Evolutionary conservation across 2,329 filamentous ascomycete species (phyloP).

Genomic region (Fusarium illudens): DNA sequence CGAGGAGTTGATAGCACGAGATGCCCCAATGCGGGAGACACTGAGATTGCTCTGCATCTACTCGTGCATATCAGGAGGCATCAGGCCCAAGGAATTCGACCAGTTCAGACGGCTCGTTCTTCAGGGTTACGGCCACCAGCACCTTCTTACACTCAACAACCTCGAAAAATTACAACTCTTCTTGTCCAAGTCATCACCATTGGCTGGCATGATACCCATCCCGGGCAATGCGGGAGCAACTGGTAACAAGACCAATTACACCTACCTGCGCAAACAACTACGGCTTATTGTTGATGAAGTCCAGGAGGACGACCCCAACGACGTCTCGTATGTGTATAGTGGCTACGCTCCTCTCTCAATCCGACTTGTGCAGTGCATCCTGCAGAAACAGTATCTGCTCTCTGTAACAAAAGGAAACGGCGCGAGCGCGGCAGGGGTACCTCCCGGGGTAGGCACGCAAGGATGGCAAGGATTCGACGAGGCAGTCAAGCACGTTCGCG

Average conservation of each 20-base stretch:
- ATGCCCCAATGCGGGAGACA: conserved; percentile 81
- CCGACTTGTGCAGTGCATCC: conserved; percentile 87
- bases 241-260: conserved; percentile 88
- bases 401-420: conserved; percentile 72
- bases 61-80: conserved; percentile 86
- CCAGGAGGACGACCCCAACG: conserved; percentile 91
- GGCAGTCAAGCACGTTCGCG: conserved; percentile 83
- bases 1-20: conserved; percentile 92
- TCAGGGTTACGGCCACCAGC: conserved; percentile 94
- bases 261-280: conserved; percentile 83
- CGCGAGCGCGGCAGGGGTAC: conserved; percentile 42
- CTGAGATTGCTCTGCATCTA: conserved; percentile 89
- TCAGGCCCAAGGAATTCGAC: conserved; percentile 89
- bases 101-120: conserved; percentile 87
- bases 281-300: conserved; percentile 95
- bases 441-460: conserved; percentile 68
- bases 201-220: conserved; percentile 84
- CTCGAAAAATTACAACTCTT: conserved; percentile 92
- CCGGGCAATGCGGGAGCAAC: conserved; percentile 61
- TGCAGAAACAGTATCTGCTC: conserved; percentile 88
- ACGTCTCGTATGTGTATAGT: conserved; percentile 97
- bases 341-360: conserved; percentile 95
- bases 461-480: conserved; percentile 97
- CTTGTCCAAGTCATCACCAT: conserved; percentile 76
- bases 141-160: conserved; percentile 86